A percentile compares a stretch with the other conserved stretches of the same genome.
Conservation (phyloP, 2,329 filamentous ascomycete species). For the Paecilomyces variotii region DNA sequence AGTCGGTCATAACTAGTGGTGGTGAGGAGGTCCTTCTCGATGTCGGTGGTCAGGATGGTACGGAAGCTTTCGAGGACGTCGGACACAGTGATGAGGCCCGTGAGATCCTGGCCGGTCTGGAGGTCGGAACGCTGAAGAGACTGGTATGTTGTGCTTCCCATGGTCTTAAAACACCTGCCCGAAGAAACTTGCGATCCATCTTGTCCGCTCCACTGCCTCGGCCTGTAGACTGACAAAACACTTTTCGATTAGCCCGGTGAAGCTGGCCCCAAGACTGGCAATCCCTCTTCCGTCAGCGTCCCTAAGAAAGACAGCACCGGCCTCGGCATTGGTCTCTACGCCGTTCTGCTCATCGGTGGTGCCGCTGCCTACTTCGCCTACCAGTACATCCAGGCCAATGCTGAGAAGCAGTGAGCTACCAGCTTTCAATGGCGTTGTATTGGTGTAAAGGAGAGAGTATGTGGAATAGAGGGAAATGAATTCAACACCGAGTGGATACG, state of each 20-base stretch:
- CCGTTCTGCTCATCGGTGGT: conserved; percentile 68
- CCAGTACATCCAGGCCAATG: conserved; percentile 62
- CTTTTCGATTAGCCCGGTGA: conserved; percentile 55
- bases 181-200: neutral
- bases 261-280: conserved; percentile 57
- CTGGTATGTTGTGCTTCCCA: conserved; percentile 45
- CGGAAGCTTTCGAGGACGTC: conserved; percentile 98
- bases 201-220: neutral
- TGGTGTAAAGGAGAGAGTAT: neutral
- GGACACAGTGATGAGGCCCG: conserved; percentile 98
- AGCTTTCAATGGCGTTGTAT: neutral
- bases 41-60: conserved; percentile 89
- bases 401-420: conserved; percentile 11
- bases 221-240: conserved; percentile 1
- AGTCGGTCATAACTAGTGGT: conserved; percentile 52
- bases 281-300: conserved; percentile 38
- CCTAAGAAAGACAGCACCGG: conserved; percentile 25
- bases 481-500: neutral
- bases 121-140: conserved; percentile 72
- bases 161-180: neutral
- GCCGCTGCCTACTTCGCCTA: conserved; percentile 71
- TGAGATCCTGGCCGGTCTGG: conserved; percentile 74
- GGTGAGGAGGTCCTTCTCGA: conserved; percentile 98
- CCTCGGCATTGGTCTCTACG: conserved; percentile 74
- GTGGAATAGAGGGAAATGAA: neutral